A percentile compares a stretch with the other conserved stretches of the same genome.
Conservation (phyloP, 2,329 filamentous ascomycete species). For the Septoria petroselini region DNA sequence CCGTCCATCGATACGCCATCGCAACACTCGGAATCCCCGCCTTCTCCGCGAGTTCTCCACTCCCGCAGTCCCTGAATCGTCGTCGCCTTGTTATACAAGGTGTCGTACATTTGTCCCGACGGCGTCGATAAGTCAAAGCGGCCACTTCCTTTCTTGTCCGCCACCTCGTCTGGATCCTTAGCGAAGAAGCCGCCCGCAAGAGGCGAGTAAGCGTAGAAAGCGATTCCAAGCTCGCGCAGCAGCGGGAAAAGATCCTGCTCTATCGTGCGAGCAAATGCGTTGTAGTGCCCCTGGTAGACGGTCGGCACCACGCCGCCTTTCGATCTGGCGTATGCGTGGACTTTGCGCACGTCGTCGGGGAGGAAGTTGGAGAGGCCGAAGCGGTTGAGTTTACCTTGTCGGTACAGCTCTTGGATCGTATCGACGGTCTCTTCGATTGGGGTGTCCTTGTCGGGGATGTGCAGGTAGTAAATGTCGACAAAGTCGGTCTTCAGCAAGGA, state of each 20-base stretch:
- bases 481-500: too few relatives aligned
- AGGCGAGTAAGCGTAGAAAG: conserved; percentile 45
- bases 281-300: conserved; percentile 50
- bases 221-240: conserved; percentile 43
- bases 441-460: conserved; percentile 42
- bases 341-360: conserved; percentile 49
- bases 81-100: too few relatives aligned
- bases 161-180: too few relatives aligned
- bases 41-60: too few relatives aligned
- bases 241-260: conserved; percentile 40
- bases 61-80: too few relatives aligned
- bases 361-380: conserved; percentile 50
- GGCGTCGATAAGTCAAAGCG: too few relatives aligned
- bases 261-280: conserved; percentile 40
- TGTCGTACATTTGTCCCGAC: too few relatives aligned
- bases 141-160: too few relatives aligned
- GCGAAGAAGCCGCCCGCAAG: conserved; percentile 35
- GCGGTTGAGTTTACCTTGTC: conserved; percentile 46
- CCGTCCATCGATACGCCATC: too few relatives aligned
- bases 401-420: conserved; percentile 47
- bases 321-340: conserved; percentile 42
- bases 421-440: conserved; percentile 49
- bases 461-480: neutral
- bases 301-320: conserved; percentile 45
- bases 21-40: too few relatives aligned